phyloP scores from a whole-genome alignment of 2,329 filamentous ascomycete genomes.

The Fusarium sp. region DNA sequence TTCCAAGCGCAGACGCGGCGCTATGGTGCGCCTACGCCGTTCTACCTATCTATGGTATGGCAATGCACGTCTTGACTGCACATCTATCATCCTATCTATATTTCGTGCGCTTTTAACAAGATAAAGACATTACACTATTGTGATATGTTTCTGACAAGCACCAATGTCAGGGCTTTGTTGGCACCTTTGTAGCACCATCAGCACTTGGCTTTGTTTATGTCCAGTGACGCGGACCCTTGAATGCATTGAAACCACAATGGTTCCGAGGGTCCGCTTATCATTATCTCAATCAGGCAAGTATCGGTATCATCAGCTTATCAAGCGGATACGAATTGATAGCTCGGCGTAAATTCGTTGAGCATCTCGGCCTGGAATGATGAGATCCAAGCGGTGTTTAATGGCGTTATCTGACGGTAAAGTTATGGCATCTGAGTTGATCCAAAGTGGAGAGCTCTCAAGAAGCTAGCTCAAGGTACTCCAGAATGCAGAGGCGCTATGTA shows the following conservation, averaged over 20 bases:
- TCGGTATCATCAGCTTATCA: constrained; percentile 17
- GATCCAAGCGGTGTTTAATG: constrained; percentile 37
- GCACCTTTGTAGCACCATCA: not conserved
- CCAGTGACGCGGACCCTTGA: not conserved
- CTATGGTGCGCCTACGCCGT: not conserved
- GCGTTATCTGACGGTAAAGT: constrained; percentile 46
- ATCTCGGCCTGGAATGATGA: constrained; percentile 41
- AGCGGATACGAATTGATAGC: constrained; percentile 10
- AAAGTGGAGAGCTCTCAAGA: constrained; percentile 28
- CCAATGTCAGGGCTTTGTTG: not conserved
- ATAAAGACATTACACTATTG: not conserved
- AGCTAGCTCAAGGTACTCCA: constrained; percentile 14
- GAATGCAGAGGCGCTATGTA: constrained; percentile 23
- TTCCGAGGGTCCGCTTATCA: constrained; percentile 17
- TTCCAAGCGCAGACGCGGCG: not conserved
- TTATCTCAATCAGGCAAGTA: constrained; percentile 13
- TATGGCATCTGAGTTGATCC: constrained; percentile 25
- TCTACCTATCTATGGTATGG: too few species aligned
- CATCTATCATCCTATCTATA: not conserved
- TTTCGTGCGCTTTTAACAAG: not conserved
- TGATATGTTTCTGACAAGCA: not conserved
- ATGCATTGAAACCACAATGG: constrained; percentile 12
- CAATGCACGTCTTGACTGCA: not conserved
- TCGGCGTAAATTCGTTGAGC: constrained; percentile 12
- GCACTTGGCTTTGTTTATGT: constrained; percentile 10